Conservation (phyloP, 2,329 filamentous ascomycete species). For the Polytolypa hystricis region DNA sequence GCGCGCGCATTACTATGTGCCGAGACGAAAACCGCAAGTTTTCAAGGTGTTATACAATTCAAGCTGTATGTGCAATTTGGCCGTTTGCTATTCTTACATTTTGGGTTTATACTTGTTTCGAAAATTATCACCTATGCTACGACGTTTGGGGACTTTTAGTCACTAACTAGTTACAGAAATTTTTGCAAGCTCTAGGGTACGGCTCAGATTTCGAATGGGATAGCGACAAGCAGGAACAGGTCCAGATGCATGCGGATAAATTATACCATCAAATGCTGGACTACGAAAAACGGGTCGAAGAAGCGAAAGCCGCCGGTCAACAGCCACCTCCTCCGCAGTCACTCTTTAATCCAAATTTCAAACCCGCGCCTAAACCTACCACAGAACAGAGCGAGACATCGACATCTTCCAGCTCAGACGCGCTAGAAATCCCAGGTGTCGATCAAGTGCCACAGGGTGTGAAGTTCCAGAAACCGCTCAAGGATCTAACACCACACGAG, state of each 20-base stretch:
- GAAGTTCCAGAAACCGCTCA: slow-evolving; percentile 27
- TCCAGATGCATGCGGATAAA: slow-evolving; percentile 91
- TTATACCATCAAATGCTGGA: slow-evolving; percentile 78
- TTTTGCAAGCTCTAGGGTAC: slow-evolving; percentile 84
- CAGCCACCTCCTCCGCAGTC: slow-evolving; percentile 34
- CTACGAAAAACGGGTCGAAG: slow-evolving; percentile 65
- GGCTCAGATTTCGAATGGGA: slow-evolving; percentile 56
- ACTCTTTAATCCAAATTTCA: slow-evolving; percentile 31
- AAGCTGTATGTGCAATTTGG: slow-evolving; percentile 50
- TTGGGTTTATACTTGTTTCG: background rate
- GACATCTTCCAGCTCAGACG: slow-evolving; percentile 8
- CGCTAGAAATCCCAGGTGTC: slow-evolving; percentile 27
- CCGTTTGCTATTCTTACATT: background rate
- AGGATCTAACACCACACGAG: slow-evolving; percentile 36
- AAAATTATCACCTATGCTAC: background rate
- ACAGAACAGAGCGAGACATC: background rate
- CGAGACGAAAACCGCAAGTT: slow-evolving; percentile 64
- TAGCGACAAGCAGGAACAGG: slow-evolving; percentile 63
- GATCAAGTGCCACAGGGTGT: slow-evolving; percentile 25
- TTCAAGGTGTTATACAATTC: slow-evolving; percentile 79
- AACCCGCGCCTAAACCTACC: slow-evolving; percentile 11
- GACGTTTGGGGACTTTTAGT: background rate
- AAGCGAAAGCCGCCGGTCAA: slow-evolving; percentile 36
- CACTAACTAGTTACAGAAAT: slow-evolving; percentile 45
- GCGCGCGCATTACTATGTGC: slow-evolving; percentile 60